Conservation (phyloP, 192 early-diverging fungal genomes). For the Coemansia aciculifera region DNA sequence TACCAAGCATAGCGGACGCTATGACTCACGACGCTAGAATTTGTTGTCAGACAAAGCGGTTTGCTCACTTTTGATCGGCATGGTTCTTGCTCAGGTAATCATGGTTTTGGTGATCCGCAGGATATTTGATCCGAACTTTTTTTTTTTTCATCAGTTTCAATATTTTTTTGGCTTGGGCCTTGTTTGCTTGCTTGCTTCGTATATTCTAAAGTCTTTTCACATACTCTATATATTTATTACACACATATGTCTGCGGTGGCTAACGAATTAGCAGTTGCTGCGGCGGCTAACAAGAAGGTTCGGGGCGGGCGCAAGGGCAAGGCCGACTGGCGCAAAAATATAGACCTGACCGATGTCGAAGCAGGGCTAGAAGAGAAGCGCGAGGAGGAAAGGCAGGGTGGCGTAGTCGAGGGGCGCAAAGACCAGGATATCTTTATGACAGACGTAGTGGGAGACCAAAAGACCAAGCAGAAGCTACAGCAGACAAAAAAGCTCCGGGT, state of each 20-base stretch:
- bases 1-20: background rate
- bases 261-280: background rate
- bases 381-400: slow-evolving; percentile 67
- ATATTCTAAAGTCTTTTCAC: background rate
- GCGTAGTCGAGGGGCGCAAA: slow-evolving; percentile 21
- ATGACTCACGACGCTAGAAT: background rate
- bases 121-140: slow-evolving; percentile 9
- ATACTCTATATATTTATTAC: background rate
- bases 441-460: slow-evolving; percentile 23
- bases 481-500: slow-evolving; percentile 62
- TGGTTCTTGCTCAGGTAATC: background rate
- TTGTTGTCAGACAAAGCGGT: background rate
- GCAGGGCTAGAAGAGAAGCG: slow-evolving; percentile 66
- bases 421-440: slow-evolving; percentile 29
- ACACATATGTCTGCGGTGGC: slow-evolving; percentile 29
- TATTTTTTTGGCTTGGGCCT: background rate
- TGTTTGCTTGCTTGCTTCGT: background rate
- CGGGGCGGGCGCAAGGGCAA: slow-evolving; percentile 83
- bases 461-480: slow-evolving; percentile 14
- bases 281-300: slow-evolving; percentile 40
- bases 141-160: slow-evolving; percentile 1
- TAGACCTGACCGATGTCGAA: slow-evolving; percentile 82
- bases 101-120: background rate
- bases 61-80: too few relatives aligned
- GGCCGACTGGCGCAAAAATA: slow-evolving; percentile 91